Evolutionary conservation across 306 rosid species (phyloP).

Genomic region (Vigna trinervia): DNA sequence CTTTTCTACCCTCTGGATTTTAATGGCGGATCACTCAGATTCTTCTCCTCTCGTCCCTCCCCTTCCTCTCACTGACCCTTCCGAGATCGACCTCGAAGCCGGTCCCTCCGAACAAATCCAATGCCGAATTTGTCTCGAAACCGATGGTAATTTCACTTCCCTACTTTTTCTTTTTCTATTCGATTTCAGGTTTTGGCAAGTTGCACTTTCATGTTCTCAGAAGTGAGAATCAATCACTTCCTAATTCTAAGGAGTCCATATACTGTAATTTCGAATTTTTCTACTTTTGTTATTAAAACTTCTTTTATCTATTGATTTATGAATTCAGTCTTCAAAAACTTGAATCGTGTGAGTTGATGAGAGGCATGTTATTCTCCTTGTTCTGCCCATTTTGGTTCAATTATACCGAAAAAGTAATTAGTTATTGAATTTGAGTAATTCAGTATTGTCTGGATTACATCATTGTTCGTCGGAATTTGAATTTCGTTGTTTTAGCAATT

Average conservation of each 20-base stretch:
- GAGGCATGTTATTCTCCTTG: background rate
- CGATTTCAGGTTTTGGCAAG: constrained; percentile 39
- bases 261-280: constrained; percentile 15
- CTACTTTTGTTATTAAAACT: background rate
- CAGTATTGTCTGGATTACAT: background rate
- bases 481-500: background rate
- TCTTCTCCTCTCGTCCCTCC: constrained; percentile 84
- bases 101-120: constrained; percentile 97
- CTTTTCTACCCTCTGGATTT: constrained; percentile 29
- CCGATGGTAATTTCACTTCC: constrained; percentile 70
- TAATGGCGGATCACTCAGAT: constrained; percentile 83
- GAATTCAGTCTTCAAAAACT: background rate
- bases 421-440: background rate
- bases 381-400: constrained; percentile 10
- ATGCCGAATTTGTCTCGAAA: constrained; percentile 98
- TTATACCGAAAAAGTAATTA: background rate
- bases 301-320: constrained; percentile 11
- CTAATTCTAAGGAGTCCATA: background rate
- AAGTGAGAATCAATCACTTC: background rate
- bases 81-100: constrained; percentile 96
- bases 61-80: constrained; percentile 57
- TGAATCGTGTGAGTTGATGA: background rate
- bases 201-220: constrained; percentile 2
- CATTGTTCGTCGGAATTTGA: constrained; percentile 21
- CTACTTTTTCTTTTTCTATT: background rate